Base-by-base conservation (phyloP, 176 grass and related monocot genomes). In the Juncus inflexus region DNA sequence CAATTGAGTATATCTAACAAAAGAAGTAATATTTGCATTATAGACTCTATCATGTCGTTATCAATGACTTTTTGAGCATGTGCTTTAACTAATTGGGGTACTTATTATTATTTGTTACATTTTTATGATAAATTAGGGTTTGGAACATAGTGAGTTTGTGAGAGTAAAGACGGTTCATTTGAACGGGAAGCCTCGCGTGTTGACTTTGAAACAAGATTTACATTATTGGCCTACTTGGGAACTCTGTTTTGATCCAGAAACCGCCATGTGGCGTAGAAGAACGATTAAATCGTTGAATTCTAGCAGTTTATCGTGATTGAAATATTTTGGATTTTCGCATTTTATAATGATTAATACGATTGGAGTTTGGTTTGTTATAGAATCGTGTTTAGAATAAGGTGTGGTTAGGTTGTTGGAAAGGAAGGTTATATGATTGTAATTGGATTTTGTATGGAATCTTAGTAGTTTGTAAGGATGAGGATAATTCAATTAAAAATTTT, bases 151-250 rank as follows among this genome's bases (percentile, higher is more conserved):
- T 57, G 86, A 99, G 57, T 99, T 99, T 57, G 95, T 99, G 58
- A 92, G 94, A 75, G 94, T 99, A 57, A 87, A 58, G 67, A 99
- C 89, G 0, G 89, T 99, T 56, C 88, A 92, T 66, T 78, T 99
- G 64, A 99, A 99, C 72, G 94, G 94, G 61, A 99, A 92, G 73
- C 94, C 94, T 55, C 94, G 89, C 0, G 94, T 99, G 35, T 78
- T 99, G 53, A 90, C 88, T 50, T 59, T 99, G 67, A 99, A 99
- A 68, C 94, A 99, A 79, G 83, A 99, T 62, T 80, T 99, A 85
- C 95, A 90, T 76, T 99, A 99, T 69, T 99, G 95, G 95, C 95
- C 95, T 2, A 90, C 89, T 2, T 99, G 95, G 95, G 89, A 99
- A 38, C 89, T 99, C 63, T 86, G 57, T 52, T 99, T 99, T 63